phyloP scores from a whole-genome alignment of 495 filamentous ascomycete genomes.

The Coniosporium apollinis region DNA sequence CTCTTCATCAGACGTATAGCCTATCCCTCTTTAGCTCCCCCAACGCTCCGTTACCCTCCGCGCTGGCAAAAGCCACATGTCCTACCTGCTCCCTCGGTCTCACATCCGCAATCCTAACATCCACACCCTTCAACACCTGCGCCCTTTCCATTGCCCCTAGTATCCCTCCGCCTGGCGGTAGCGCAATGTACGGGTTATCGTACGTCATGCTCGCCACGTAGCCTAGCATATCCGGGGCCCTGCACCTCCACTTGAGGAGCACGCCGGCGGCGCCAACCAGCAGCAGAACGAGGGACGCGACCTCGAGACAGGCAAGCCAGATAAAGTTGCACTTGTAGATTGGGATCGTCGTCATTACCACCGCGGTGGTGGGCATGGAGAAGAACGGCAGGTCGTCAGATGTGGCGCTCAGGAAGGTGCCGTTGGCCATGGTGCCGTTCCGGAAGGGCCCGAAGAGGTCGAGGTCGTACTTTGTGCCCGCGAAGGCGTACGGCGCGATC shows the following conservation, averaged over 20 bases:
- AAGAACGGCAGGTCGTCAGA: too few relatives aligned
- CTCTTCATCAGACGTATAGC: too few relatives aligned
- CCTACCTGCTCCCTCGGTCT: conserved; percentile 7
- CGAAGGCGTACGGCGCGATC: conserved; percentile 5
- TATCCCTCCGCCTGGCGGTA: conserved; percentile 8
- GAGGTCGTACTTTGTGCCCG: too few relatives aligned
- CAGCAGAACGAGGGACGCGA: conserved; percentile 7
- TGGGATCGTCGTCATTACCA: neutral
- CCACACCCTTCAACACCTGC: conserved; percentile 7
- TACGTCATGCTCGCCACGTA: conserved; percentile 16
- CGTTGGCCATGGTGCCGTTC: too few relatives aligned
- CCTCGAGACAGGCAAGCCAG: conserved; percentile 10
- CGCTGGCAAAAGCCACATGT: conserved; percentile 14
- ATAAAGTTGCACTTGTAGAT: conserved; percentile 9
- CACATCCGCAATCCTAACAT: conserved; percentile 13
- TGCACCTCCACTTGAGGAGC: conserved; percentile 6
- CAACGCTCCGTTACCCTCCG: too few relatives aligned
- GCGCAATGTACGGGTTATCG: conserved; percentile 10
- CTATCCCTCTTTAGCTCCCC: neutral
- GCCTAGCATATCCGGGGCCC: conserved; percentile 14
- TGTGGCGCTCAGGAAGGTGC: too few relatives aligned
- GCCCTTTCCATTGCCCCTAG: conserved; percentile 13
- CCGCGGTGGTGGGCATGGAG: too few relatives aligned
- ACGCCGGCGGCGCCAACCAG: conserved; percentile 4
- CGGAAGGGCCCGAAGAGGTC: too few relatives aligned